Evolutionary conservation across 805 yeast species (phyloP).

Genomic region (Yarrowia phangngaensis): DNA sequence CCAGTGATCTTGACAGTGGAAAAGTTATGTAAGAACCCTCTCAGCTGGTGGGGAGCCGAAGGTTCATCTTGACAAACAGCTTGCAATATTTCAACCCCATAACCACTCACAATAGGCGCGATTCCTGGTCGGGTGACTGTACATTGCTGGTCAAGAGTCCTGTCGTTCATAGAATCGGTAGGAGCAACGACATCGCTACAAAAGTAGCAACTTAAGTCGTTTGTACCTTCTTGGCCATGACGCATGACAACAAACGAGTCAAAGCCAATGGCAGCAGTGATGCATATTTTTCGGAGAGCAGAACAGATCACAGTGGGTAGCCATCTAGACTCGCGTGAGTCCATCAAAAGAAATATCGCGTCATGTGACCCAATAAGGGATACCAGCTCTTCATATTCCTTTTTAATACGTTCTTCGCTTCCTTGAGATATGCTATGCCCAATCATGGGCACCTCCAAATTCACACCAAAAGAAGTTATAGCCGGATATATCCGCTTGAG

Average conservation of each 20-base stretch:
- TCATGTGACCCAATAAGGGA: constrained; percentile 65
- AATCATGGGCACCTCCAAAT: constrained; percentile 87
- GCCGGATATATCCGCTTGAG: constrained; percentile 74
- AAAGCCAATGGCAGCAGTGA: constrained; percentile 93
- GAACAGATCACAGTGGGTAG: constrained; percentile 83
- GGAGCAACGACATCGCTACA: constrained; percentile 97
- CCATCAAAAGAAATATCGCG: constrained; percentile 76
- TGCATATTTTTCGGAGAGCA: constrained; percentile 63
- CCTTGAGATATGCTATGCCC: constrained; percentile 73
- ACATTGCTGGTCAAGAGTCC: constrained; percentile 96
- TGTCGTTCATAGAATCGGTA: constrained; percentile 74
- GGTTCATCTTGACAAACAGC: constrained; percentile 36
- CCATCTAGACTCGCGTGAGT: constrained; percentile 96
- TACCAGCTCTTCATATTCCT: constrained; percentile 52
- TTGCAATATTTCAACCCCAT: constrained; percentile 22
- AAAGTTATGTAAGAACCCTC: constrained; percentile 76
- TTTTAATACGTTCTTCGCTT: constrained; percentile 45
- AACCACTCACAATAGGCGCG: constrained; percentile 63
- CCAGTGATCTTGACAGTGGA: constrained; percentile 62
- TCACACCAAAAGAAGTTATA: constrained; percentile 58
- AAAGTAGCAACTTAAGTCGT: constrained; percentile 78
- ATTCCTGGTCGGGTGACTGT: constrained; percentile 97
- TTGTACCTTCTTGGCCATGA: constrained; percentile 57
- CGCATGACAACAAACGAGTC: constrained; percentile 92
- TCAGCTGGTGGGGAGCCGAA: constrained; percentile 70